Percentiles rank a stretch among this genome's conserved stretches.
Conservation (phyloP, 1,139 yeast species). For the Arxiozyma bovina region DNA sequence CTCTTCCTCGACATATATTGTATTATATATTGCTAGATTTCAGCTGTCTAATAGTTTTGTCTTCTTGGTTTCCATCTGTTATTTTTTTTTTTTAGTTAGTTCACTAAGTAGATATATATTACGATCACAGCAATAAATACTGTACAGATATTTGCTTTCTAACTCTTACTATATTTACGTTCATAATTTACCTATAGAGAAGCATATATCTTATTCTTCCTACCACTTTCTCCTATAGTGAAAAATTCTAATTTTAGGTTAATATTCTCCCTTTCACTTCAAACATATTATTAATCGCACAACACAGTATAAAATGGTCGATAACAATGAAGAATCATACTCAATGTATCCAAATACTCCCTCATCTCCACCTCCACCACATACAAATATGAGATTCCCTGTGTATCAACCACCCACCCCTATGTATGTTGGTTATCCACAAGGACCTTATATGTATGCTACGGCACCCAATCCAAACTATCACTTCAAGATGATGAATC, state of each 20-base stretch:
- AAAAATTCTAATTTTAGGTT: background rate
- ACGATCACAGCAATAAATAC: too few species aligned
- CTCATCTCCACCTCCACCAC: constrained; percentile 29
- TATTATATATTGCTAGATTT: background rate
- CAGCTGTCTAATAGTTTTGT: too few species aligned
- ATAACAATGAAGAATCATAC: constrained; percentile 27
- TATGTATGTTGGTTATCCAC: constrained; percentile 23
- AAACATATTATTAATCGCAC: background rate
- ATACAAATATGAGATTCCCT: constrained; percentile 27
- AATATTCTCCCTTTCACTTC: background rate
- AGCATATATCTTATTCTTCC: too few species aligned
- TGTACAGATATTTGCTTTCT: background rate
- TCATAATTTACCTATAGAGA: too few species aligned
- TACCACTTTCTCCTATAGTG: too few species aligned
- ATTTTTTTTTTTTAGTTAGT: too few species aligned
- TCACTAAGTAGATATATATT: too few species aligned
- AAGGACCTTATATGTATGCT: constrained; percentile 26
- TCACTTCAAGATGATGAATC: constrained; percentile 26
- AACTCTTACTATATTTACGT: too few species aligned
- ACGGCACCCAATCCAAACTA: constrained; percentile 25
- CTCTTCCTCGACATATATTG: background rate
- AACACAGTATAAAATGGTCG: constrained; percentile 8
- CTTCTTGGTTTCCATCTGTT: background rate
- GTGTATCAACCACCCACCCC: constrained; percentile 26
- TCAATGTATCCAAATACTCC: constrained; percentile 30